phyloP scores from a whole-genome alignment of 2,329 filamentous ascomycete species.

The Alternaria panax region DNA sequence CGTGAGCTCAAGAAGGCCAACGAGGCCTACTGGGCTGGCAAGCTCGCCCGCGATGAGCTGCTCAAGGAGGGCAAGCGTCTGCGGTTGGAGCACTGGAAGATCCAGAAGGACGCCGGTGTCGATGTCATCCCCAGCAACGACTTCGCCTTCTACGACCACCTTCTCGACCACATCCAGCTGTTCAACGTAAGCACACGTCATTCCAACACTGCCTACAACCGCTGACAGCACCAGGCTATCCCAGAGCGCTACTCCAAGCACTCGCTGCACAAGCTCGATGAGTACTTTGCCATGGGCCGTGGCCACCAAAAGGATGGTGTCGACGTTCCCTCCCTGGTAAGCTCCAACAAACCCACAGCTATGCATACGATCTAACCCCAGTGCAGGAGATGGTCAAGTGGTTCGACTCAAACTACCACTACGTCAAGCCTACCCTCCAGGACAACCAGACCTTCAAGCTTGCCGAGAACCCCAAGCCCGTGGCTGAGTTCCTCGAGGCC shows the following conservation, averaged over 20 bases:
- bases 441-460: slow-evolving; percentile 97
- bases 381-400: slow-evolving; percentile 97
- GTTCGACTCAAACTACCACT: slow-evolving; percentile 99
- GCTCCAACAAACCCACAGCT: slow-evolving; percentile 22
- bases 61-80: slow-evolving; percentile 96
- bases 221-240: slow-evolving; percentile 68
- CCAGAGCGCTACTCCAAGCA: slow-evolving; percentile 94
- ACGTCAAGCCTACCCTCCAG: slow-evolving; percentile 98
- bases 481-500: slow-evolving; percentile 92
- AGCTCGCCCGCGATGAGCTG: slow-evolving; percentile 90
- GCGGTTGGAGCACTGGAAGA: slow-evolving; percentile 97
- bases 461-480: slow-evolving; percentile 85
- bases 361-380: slow-evolving; percentile 30
- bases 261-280: slow-evolving; percentile 85
- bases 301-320: slow-evolving; percentile 94
- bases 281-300: slow-evolving; percentile 99
- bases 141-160: slow-evolving; percentile 98
- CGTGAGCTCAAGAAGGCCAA: slow-evolving; percentile 99
- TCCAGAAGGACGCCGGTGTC: slow-evolving; percentile 98
- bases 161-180: slow-evolving; percentile 97
- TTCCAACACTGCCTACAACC: background rate
- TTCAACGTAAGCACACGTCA: slow-evolving; percentile 76
- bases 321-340: slow-evolving; percentile 83
- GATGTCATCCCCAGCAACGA: slow-evolving; percentile 99
- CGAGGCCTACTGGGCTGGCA: slow-evolving; percentile 96